phyloP scores from a whole-genome alignment of 805 yeast species.

The Dipodascus geniculatus region DNA sequence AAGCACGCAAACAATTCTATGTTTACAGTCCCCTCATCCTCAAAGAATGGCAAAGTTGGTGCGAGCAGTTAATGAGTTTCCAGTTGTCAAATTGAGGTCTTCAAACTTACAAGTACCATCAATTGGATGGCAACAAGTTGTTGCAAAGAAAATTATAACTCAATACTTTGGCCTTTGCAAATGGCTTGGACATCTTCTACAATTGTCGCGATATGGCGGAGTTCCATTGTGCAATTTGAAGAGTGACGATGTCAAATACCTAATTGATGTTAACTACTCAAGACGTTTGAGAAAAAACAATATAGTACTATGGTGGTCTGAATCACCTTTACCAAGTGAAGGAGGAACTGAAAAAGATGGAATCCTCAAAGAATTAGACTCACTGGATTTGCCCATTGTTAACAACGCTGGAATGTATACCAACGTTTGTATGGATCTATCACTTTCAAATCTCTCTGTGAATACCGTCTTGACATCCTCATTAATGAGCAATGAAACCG shows the following conservation, averaged over 20 bases:
- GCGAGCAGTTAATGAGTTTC: constrained; percentile 42
- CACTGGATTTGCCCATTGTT: constrained; percentile 56
- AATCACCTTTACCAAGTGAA: constrained; percentile 63
- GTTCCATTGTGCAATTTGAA: constrained; percentile 81
- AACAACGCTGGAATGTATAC: constrained; percentile 72
- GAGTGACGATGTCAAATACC: constrained; percentile 61
- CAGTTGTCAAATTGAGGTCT: constrained; percentile 47
- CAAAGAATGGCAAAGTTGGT: constrained; percentile 36
- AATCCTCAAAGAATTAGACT: constrained; percentile 37
- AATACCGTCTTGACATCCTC: constrained; percentile 82
- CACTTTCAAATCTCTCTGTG: constrained; percentile 66
- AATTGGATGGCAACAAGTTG: constrained; percentile 67
- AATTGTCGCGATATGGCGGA: constrained; percentile 58
- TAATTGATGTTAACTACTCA: constrained; percentile 82
- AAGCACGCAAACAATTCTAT: constrained; percentile 51
- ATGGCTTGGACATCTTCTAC: constrained; percentile 56
- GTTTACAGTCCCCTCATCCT: constrained; percentile 60
- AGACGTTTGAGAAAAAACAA: constrained; percentile 53
- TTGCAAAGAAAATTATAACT: constrained; percentile 52
- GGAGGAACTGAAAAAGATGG: constrained; percentile 70
- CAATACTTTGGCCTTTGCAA: constrained; percentile 63
- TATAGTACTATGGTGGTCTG: constrained; percentile 90
- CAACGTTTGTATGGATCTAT: constrained; percentile 67
- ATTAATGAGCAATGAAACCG: constrained; percentile 64
- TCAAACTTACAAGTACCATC: constrained; percentile 41